Evolutionary conservation across 495 filamentous ascomycete genomes (phyloP), one percentile per base, ranked within the genome.

Genomic region (Penicillium samsonianum): DNA sequence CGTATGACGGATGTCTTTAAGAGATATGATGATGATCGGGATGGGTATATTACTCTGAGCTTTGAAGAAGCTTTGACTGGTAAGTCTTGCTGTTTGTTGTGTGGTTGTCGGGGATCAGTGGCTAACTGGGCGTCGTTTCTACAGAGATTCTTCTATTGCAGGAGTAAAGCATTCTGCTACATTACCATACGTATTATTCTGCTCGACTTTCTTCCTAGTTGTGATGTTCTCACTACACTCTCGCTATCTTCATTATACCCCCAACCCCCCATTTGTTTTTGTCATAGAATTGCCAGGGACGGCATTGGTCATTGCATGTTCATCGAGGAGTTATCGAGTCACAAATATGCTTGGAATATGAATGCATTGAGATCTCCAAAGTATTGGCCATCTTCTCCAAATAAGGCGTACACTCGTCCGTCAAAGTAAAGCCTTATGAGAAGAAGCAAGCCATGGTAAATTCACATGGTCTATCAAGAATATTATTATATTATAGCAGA

Each of bases 1-100:
- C 82, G 95, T 57, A 97, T 98, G 93, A 98, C 94, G 59, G 94
- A 98, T 72, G 93, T 97, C 19, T 98, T 98, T 72, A 98, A 98
- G 85, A 91, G 89, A 69, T 98, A 98, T 73, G 94, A 98, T 60
- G 90, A 96, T 57, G 94, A 98, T 73, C 84, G 94, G 30, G 94
- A 98, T 75, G 94, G 94, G 31, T 95, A 87, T 67, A 90, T 92
- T 52, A 91, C 88, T 7, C 69, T 92, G 50, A 90, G 87, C 65
- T 92, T 92, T 67, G 88, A 91, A 74, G 86, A 90, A 59, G 90
- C 90, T 67, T 78, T 91, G 69, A 89, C 85, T 17, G 88, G 81
- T 83, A 63, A 65, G 78, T 67, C 20, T 33, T 31, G 14, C 0
- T 55, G 8, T 42, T 5, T 16, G 49, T 41, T 14, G 37, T 41